Evolutionary conservation across 1,284 basidiomycete species (phyloP).

Genomic region (Boletus semigastroideus): DNA sequence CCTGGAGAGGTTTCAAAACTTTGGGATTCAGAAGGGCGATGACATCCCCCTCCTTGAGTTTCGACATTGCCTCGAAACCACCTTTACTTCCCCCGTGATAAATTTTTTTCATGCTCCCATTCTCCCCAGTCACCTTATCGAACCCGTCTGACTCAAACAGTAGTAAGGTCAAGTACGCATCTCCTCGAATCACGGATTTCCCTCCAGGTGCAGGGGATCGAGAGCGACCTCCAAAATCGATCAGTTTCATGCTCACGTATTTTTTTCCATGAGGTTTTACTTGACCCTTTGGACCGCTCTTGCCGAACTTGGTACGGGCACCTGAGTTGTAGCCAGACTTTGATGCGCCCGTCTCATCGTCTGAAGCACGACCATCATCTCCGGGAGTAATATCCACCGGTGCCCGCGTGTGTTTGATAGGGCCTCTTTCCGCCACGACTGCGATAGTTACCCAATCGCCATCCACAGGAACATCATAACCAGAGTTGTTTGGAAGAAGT

Average conservation of each 20-base stretch:
- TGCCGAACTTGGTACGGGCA: constrained; percentile 26
- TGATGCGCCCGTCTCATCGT: constrained; percentile 29
- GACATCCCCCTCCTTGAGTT: constrained; percentile 85
- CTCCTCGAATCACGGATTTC: constrained; percentile 66
- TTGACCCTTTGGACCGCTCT: constrained; percentile 22
- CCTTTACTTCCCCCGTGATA: constrained; percentile 90
- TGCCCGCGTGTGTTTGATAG: constrained; percentile 64
- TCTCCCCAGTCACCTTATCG: constrained; percentile 51
- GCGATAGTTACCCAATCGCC: constrained; percentile 93
- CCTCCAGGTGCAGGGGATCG: constrained; percentile 52
- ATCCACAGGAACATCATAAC: constrained; percentile 87
- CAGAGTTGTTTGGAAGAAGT: constrained; percentile 72
- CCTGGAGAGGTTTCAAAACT: constrained; percentile 83
- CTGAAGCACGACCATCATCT: constrained; percentile 40
- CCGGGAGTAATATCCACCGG: constrained; percentile 55
- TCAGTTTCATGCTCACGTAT: constrained; percentile 85
- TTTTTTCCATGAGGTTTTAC: constrained; percentile 63
- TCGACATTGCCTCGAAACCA: constrained; percentile 87
- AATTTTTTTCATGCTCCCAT: constrained; percentile 54
- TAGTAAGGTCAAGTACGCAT: constrained; percentile 80
- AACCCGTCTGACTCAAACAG: constrained; percentile 85
- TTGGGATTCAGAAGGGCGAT: constrained; percentile 88
- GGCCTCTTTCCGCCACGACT: constrained; percentile 83
- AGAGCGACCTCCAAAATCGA: constrained; percentile 72
- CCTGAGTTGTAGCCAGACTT: constrained; percentile 16